A percentile compares a stretch with the other conserved stretches of the same genome.
Conservation (phyloP, 2,329 filamentous ascomycete species). For the Cladosporium sp. region DNA sequence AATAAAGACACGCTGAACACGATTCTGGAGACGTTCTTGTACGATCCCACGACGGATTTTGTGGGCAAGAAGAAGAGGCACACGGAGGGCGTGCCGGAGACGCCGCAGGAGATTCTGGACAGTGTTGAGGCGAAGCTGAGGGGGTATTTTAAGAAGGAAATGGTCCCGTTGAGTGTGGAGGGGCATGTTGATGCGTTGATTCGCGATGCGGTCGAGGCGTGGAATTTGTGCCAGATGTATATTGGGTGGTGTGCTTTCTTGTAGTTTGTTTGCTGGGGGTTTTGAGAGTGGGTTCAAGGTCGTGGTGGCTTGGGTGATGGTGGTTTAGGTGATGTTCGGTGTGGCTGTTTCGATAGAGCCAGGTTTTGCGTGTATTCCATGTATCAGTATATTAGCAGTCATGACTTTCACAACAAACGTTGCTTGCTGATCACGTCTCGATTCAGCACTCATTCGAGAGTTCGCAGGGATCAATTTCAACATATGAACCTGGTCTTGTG, state of each 20-base stretch:
- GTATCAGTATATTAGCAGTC: too few species aligned
- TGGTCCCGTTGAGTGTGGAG: slow-evolving; percentile 88
- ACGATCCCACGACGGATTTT: slow-evolving; percentile 93
- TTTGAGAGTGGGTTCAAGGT: too few species aligned
- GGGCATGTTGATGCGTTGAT: slow-evolving; percentile 97
- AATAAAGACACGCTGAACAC: slow-evolving; percentile 97
- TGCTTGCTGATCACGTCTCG: too few species aligned
- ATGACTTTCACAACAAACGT: too few species aligned
- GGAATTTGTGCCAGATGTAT: slow-evolving; percentile 87
- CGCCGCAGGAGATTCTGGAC: slow-evolving; percentile 77
- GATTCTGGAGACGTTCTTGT: slow-evolving; percentile 92
- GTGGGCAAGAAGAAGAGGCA: slow-evolving; percentile 64
- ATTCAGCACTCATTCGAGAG: too few species aligned
- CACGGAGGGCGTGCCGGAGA: slow-evolving; percentile 57
- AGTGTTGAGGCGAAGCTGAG: slow-evolving; percentile 82
- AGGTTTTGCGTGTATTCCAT: too few species aligned
- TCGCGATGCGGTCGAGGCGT: slow-evolving; percentile 73
- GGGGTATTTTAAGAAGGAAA: slow-evolving; percentile 80
- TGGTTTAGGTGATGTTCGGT: too few species aligned
- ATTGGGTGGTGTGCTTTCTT: slow-evolving; percentile 85
- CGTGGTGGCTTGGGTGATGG: too few species aligned
- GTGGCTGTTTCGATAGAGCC: too few species aligned
- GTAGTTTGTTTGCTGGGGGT: too few species aligned
- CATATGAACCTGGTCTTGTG: too few species aligned
- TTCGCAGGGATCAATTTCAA: too few species aligned